Evolutionary conservation across 2,329 filamentous ascomycete species (phyloP), one percentile per base, ranked within the genome.

Genomic region (Aureobasidium sp.): DNA sequence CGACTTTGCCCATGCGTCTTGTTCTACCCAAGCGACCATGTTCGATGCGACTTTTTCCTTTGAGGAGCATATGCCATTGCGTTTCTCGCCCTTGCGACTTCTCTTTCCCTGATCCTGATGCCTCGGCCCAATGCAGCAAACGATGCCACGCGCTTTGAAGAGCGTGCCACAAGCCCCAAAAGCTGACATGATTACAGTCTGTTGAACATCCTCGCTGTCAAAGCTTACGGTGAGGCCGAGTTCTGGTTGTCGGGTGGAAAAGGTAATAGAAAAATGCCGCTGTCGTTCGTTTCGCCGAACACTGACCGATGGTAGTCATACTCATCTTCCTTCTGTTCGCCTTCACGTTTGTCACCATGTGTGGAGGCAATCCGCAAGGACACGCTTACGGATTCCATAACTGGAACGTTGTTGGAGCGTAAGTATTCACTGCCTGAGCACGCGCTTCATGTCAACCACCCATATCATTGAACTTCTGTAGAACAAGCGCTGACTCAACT

Each of bases 211-310:
- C 60, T 75, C 12, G 71, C 71, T 34, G 73, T 75, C 32, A 64
- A 67, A 41, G 69, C 66, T 1, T 75, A 71, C 45, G 73, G 73
- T 24, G 72, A 75, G 57, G 69, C 65, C n/a, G 59, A 61, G 14
- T 54, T 54, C 37, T 54, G 78, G 78, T 71, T 83, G 2, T 78
- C 79, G 1, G 71, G 70, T 29, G 70, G 70, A 59, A 75, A 72
- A 56, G 11, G n/a, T n/a, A n/a, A n/a, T n/a, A n/a, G n/a, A n/a
- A n/a, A n/a, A n/a, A n/a, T n/a, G n/a, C n/a, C n/a, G n/a, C n/a
- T n/a, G n/a, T n/a, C n/a, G n/a, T n/a, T n/a, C n/a, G n/a, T n/a
- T n/a, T n/a, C n/a, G n/a, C n/a, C n/a, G n/a, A n/a, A n/a, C n/a
- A n/a, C n/a, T n/a, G n/a, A n/a, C n/a, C n/a, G n/a, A n/a, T n/a